A percentile compares a stretch with the other conserved stretches of the same genome.
These are phyloP conservation scores for Poterioochromonas sp. DNA, from an alignment of 352 stramenopile species.

Conservation along the genomic window DNA sequence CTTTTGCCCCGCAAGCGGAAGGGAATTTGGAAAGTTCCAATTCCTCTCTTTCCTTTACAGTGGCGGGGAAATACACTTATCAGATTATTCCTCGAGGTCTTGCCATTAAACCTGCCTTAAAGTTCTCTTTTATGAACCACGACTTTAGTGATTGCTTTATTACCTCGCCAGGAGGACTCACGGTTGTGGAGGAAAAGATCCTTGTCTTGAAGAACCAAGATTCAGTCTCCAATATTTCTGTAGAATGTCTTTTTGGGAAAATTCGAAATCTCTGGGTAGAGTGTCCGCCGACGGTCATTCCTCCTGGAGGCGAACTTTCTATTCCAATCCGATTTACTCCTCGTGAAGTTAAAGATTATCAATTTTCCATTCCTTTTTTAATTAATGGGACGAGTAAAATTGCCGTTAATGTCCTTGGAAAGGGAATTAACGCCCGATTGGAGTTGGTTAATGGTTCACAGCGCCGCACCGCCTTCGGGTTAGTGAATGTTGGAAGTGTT, in stretches of 20 bases:
- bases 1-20: slow-evolving; percentile 65
- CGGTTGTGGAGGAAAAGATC: slow-evolving; percentile 51
- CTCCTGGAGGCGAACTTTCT: slow-evolving; percentile 59
- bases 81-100: slow-evolving; percentile 58
- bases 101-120: slow-evolving; percentile 65
- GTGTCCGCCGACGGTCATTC: slow-evolving; percentile 64
- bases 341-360: slow-evolving; percentile 62
- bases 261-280: slow-evolving; percentile 68
- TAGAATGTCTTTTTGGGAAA: slow-evolving; percentile 79
- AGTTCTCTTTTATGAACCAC: slow-evolving; percentile 73
- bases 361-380: slow-evolving; percentile 73
- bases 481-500: slow-evolving; percentile 66
- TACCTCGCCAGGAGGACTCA: slow-evolving; percentile 55
- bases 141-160: slow-evolving; percentile 84
- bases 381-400: slow-evolving; percentile 56
- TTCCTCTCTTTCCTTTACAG: slow-evolving; percentile 56
- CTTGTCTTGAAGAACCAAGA: slow-evolving; percentile 77
- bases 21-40: slow-evolving; percentile 59
- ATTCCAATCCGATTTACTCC: slow-evolving; percentile 74
- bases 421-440: slow-evolving; percentile 57
- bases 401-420: slow-evolving; percentile 39
- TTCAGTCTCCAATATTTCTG: slow-evolving; percentile 57
- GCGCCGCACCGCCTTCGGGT: slow-evolving; percentile 64
- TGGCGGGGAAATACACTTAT: slow-evolving; percentile 73
- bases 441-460: slow-evolving; percentile 75